phyloP scores from a whole-genome alignment of 2,329 filamentous ascomycete species.

The Fusarium odoratissimum region DNA sequence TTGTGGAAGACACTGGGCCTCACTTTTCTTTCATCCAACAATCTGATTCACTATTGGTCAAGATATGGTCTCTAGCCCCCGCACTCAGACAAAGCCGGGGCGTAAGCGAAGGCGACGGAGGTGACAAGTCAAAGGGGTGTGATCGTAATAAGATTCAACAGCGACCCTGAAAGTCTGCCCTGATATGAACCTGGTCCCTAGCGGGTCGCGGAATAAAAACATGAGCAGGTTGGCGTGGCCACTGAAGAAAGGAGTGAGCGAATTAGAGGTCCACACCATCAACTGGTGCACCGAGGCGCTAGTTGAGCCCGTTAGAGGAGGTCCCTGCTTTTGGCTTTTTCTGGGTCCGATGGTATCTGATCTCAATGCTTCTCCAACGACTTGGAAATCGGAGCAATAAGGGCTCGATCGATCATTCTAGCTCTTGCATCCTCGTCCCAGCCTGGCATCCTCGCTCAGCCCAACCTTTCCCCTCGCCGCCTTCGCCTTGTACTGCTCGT shows the following conservation, averaged over 20 bases:
- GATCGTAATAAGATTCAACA: not conserved
- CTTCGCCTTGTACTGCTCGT: slow-evolving; percentile 7
- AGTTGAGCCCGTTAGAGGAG: slow-evolving; percentile 34
- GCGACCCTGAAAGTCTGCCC: not conserved
- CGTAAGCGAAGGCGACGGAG: slow-evolving; percentile 2
- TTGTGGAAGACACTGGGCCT: not conserved
- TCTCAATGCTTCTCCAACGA: slow-evolving; percentile 39
- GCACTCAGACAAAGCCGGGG: slow-evolving; percentile 11
- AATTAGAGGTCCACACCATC: not conserved
- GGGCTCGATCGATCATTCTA: slow-evolving; percentile 46
- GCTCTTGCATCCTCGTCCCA: slow-evolving; percentile 33
- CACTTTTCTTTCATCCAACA: slow-evolving; percentile 8
- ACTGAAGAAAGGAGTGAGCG: not conserved
- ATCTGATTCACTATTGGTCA: not conserved
- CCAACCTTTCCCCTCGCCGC: slow-evolving; percentile 22
- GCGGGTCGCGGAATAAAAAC: not conserved
- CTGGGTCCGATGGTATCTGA: slow-evolving; percentile 47
- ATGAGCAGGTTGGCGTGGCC: not conserved
- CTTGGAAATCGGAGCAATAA: slow-evolving; percentile 52
- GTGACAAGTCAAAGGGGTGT: slow-evolving; percentile 6
- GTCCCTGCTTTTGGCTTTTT: slow-evolving; percentile 42
- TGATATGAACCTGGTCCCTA: not conserved
- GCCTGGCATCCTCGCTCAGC: slow-evolving; percentile 27
- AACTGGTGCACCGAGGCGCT: not conserved
- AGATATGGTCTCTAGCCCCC: slow-evolving; percentile 16